phyloP scores from a whole-genome alignment of 768 basidiomycete genomes.

The Agaricus sinodeliciosus region DNA sequence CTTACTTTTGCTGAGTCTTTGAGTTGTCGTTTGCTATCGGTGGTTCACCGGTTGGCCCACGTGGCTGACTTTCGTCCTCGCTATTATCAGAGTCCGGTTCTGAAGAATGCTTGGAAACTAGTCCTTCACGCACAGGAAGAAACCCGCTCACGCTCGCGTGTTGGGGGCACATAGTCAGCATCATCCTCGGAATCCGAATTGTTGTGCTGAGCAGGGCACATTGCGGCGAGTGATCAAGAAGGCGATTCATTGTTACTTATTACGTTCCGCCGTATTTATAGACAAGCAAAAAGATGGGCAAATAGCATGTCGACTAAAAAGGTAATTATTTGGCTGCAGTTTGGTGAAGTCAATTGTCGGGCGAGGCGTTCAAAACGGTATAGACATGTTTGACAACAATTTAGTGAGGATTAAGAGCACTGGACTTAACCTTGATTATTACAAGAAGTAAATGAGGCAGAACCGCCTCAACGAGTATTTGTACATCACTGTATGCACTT shows the following conservation, averaged over 20 bases:
- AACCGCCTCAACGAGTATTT: no score
- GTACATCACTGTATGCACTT: no score
- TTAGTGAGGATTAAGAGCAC: no score
- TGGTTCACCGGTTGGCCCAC: not conserved
- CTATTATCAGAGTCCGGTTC: conserved; percentile 12
- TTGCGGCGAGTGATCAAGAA: not conserved
- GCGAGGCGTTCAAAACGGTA: not conserved
- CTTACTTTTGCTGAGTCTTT: conserved; percentile 39
- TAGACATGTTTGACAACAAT: no score
- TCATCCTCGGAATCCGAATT: conserved; percentile 63
- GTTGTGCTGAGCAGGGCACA: conserved; percentile 2
- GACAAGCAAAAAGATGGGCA: not conserved
- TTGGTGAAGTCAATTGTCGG: not conserved
- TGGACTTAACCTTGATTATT: no score
- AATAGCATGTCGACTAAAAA: not conserved
- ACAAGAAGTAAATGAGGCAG: no score
- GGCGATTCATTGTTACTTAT: not conserved
- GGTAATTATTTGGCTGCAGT: no score
- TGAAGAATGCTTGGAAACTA: not conserved
- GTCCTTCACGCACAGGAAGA: not conserved
- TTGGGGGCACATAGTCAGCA: conserved; percentile 60
- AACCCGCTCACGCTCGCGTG: conserved; percentile 26
- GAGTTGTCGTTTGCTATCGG: conserved; percentile 23
- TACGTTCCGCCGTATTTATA: no score
- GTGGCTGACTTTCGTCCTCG: conserved; percentile 3